Evolutionary conservation across 2,329 filamentous ascomycete genomes (phyloP).

Genomic region (Ilyonectria destructans): DNA sequence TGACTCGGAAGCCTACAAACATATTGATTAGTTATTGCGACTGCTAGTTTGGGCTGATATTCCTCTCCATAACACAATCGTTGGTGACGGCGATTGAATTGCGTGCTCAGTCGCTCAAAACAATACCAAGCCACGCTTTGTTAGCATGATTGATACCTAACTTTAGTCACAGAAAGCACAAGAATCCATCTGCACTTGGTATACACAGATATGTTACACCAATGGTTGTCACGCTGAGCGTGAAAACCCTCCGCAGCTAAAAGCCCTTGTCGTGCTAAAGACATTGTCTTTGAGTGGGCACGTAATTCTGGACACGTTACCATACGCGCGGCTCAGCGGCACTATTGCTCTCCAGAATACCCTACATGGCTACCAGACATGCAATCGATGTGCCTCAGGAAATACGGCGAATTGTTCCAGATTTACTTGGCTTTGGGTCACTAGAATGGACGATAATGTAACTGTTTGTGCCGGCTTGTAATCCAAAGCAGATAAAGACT

Average conservation of each 20-base stretch:
- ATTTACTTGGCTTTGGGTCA: not conserved
- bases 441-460: too few species aligned
- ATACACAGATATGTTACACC: not conserved
- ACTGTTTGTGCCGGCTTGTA: not conserved
- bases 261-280: not conserved
- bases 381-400: too few species aligned
- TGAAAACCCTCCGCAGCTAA: not conserved
- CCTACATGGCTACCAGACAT: too few species aligned
- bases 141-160: not conserved
- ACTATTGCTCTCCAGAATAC: too few species aligned
- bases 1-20: too few species aligned
- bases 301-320: not conserved
- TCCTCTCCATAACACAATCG: slow-evolving; percentile 6
- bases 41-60: slow-evolving; percentile 4
- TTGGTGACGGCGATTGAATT: slow-evolving; percentile 18
- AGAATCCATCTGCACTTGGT: slow-evolving; percentile 2
- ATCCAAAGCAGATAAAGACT: not conserved
- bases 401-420: not conserved
- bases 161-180: slow-evolving; percentile 19
- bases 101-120: slow-evolving; percentile 5
- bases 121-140: slow-evolving; percentile 8
- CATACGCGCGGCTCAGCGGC: too few species aligned
- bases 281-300: not conserved
- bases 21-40: too few species aligned
- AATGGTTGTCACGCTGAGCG: not conserved